Percentiles rank a stretch among this genome's conserved stretches.
Evolutionary conservation across 176 grass and related monocot genomes (phyloP).

Genomic region (Triticum urartu): DNA sequence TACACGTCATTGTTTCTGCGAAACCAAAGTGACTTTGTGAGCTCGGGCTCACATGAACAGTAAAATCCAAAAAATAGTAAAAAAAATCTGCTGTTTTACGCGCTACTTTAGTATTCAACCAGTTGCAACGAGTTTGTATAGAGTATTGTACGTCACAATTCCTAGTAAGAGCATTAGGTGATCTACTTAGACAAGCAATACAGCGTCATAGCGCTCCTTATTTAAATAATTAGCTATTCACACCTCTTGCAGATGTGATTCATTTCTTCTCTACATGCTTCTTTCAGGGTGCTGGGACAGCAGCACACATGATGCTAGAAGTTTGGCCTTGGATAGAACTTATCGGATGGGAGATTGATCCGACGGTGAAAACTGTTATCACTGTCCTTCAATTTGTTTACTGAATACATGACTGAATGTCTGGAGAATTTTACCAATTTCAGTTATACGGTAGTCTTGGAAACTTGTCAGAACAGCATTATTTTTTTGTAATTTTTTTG

Average conservation of each 20-base stretch:
- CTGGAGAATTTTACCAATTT: neutral
- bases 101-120: neutral
- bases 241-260: neutral
- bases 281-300: constrained; percentile 74
- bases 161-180: neutral
- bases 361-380: constrained; percentile 46
- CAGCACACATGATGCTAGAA: constrained; percentile 73
- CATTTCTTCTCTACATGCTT: constrained; percentile 3
- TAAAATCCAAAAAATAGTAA: too few species aligned
- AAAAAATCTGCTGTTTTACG: too few species aligned
- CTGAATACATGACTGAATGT: neutral
- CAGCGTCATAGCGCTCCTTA: neutral
- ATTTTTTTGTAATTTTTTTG: neutral
- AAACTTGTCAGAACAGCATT: neutral
- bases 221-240: neutral
- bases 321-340: constrained; percentile 77
- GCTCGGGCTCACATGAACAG: too few species aligned
- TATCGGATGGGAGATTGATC: constrained; percentile 93
- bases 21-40: too few species aligned
- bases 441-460: neutral
- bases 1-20: neutral
- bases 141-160: neutral
- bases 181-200: neutral
- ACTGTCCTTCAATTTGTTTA: neutral
- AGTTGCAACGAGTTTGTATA: neutral